Conservation (phyloP, 1,284 basidiomycete genomes). For the Phaffia rhodozyma region DNA sequence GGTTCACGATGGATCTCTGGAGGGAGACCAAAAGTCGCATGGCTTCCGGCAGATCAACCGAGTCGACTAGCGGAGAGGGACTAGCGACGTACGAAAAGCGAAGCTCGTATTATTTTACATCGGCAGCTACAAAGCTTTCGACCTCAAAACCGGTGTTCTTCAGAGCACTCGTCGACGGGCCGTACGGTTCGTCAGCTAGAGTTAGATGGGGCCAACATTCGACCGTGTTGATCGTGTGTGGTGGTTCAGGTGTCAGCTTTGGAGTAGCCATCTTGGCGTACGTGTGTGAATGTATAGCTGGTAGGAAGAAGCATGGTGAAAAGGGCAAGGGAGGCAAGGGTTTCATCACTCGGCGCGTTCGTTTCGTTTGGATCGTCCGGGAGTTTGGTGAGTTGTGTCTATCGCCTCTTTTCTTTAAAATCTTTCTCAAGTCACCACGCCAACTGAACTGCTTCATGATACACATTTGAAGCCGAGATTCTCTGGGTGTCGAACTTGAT, state of each 20-base stretch:
- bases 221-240: slow-evolving; percentile 56
- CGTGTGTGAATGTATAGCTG: slow-evolving; percentile 51
- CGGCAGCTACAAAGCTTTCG: slow-evolving; percentile 14
- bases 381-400: slow-evolving; percentile 51
- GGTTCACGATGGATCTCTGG: slow-evolving; percentile 18
- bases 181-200: slow-evolving; percentile 61
- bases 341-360: slow-evolving; percentile 48
- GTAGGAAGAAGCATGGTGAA: slow-evolving; percentile 40
- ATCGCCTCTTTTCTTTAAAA: neutral
- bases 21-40: slow-evolving; percentile 14
- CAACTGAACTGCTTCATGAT: neutral
- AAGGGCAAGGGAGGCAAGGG: slow-evolving; percentile 32
- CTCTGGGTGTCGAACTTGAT: slow-evolving; percentile 67
- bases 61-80: neutral
- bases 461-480: slow-evolving; percentile 48
- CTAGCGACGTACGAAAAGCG: neutral
- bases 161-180: slow-evolving; percentile 58
- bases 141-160: slow-evolving; percentile 30
- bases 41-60: neutral
- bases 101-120: slow-evolving; percentile 16
- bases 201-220: slow-evolving; percentile 55
- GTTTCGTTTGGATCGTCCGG: slow-evolving; percentile 73
- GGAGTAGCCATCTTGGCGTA: slow-evolving; percentile 61
- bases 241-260: slow-evolving; percentile 69
- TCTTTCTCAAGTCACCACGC: slow-evolving; percentile 1